These are phyloP conservation scores for Phytopythium helicoides DNA, from an alignment of 352 stramenopile genomes.

Conservation along the genomic window DNA sequence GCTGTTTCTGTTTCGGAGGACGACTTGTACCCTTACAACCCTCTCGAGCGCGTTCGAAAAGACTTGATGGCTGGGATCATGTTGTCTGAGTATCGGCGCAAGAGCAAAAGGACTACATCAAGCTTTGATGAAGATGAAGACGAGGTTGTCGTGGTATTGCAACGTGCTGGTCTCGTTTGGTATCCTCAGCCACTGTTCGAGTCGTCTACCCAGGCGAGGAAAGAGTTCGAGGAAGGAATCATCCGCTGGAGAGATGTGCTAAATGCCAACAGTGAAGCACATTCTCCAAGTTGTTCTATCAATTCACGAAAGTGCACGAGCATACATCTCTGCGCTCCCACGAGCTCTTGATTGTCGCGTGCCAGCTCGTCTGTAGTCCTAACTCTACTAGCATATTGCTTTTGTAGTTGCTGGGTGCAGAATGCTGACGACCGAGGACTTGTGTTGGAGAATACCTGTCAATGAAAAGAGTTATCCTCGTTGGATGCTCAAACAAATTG, in stretches of 20 bases:
- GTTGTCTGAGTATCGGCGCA: constrained; percentile 13
- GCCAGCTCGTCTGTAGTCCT: too few relatives aligned
- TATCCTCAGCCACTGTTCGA: constrained; percentile 19
- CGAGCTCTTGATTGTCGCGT: too few relatives aligned
- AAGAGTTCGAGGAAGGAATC: constrained; percentile 22
- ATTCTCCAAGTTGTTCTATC: constrained; percentile 16
- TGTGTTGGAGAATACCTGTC: too few relatives aligned
- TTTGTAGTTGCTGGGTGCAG: too few relatives aligned
- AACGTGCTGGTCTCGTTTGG: constrained; percentile 18
- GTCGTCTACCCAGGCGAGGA: constrained; percentile 5
- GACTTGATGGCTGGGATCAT: constrained; percentile 23
- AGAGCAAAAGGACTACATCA: constrained; percentile 1
- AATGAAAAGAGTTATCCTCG: too few relatives aligned
- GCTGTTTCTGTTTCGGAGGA: constrained; percentile 33
- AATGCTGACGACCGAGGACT: too few relatives aligned
- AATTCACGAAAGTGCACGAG: too few relatives aligned
- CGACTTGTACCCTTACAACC: constrained; percentile 31
- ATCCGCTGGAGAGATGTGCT: constrained; percentile 22
- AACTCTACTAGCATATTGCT: too few relatives aligned
- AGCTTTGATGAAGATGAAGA: neutral
- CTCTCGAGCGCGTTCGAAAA: constrained; percentile 19
- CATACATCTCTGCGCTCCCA: too few relatives aligned
- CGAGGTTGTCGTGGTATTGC: constrained; percentile 29
- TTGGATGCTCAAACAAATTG: too few relatives aligned
- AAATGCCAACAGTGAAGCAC: constrained; percentile 23